Conservation (phyloP, 371 early-diverging fungal genomes). For the Gilbertella persicaria region DNA sequence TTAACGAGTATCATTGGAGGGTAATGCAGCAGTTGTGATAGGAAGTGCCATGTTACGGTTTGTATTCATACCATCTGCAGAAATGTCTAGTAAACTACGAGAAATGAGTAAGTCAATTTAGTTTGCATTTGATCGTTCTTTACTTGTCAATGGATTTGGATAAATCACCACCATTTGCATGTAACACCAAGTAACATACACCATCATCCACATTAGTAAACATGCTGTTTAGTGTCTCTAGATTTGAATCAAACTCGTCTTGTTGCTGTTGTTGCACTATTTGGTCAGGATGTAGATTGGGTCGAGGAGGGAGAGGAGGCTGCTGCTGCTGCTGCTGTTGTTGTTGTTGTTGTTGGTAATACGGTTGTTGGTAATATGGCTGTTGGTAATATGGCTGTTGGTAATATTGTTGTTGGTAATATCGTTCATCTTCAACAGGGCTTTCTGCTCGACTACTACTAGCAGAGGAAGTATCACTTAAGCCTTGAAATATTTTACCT, state of each 20-base stretch:
- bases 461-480: conserved; percentile 34
- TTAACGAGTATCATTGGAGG: not conserved
- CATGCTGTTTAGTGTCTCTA: conserved; percentile 62
- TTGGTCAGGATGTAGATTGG: conserved; percentile 4
- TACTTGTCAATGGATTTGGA: conserved; percentile 47
- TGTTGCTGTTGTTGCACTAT: conserved; percentile 4
- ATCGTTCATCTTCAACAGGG: conserved; percentile 34
- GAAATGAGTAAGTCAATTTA: not conserved
- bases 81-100: conserved; percentile 25
- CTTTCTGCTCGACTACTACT: conserved; percentile 29
- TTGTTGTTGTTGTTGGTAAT: conserved; percentile 19
- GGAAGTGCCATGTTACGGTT: not conserved
- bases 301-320: conserved; percentile 20
- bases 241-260: conserved; percentile 47
- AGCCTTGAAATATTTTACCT: conserved; percentile 71
- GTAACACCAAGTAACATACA: conserved; percentile 66
- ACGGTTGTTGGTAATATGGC: conserved; percentile 15
- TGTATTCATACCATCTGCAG: not conserved
- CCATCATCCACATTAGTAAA: conserved; percentile 66
- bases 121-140: not conserved
- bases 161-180: conserved; percentile 63
- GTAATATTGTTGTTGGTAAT: conserved; percentile 22
- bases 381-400: conserved; percentile 13
- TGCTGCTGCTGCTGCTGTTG: conserved; percentile 23
- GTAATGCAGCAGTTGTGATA: not conserved